phyloP scores from a whole-genome alignment of 2,329 filamentous ascomycete species.

The Aspergillus sp. region DNA sequence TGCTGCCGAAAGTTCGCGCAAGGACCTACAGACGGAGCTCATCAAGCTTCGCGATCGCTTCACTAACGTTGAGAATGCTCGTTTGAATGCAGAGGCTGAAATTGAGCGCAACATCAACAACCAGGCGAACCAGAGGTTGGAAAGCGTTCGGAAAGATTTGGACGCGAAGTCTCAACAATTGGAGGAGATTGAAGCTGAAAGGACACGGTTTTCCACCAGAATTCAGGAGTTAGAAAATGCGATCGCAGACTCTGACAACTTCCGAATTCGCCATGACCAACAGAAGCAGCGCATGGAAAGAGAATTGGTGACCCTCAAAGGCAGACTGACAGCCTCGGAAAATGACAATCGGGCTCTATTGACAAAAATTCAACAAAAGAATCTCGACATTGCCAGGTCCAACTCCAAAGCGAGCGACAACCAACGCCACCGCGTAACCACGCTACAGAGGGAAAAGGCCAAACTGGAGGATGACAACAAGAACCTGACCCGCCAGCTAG shows the following conservation, averaged over 20 bases:
- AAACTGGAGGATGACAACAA: slow-evolving; percentile 80
- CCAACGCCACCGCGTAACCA: slow-evolving; percentile 71
- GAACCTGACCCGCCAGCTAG: slow-evolving; percentile 78
- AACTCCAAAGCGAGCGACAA: slow-evolving; percentile 82
- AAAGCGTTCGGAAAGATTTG: slow-evolving; percentile 74
- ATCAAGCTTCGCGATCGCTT: slow-evolving; percentile 80
- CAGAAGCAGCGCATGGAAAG: slow-evolving; percentile 90
- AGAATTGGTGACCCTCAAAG: slow-evolving; percentile 87
- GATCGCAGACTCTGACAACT: slow-evolving; percentile 85
- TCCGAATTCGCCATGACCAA: slow-evolving; percentile 86
- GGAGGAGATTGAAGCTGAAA: slow-evolving; percentile 77
- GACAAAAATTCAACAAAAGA: slow-evolving; percentile 97
- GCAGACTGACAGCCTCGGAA: slow-evolving; percentile 84
- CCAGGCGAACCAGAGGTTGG: slow-evolving; percentile 76
- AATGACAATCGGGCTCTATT: slow-evolving; percentile 94
- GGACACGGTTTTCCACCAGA: slow-evolving; percentile 71
- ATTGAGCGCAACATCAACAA: slow-evolving; percentile 78
- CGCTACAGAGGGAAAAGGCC: slow-evolving; percentile 78
- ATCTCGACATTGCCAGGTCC: slow-evolving; percentile 89
- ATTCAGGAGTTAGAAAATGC: slow-evolving; percentile 84
- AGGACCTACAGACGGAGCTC: slow-evolving; percentile 84
- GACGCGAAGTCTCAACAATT: slow-evolving; percentile 75
- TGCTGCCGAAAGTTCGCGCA: slow-evolving; percentile 80
- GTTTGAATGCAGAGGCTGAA: slow-evolving; percentile 75
- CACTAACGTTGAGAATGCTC: slow-evolving; percentile 79